Percentiles rank a stretch among this genome's conserved stretches.
phyloP scores from a whole-genome alignment of 2,329 filamentous ascomycete species.

The Didymella keratinophila region DNA sequence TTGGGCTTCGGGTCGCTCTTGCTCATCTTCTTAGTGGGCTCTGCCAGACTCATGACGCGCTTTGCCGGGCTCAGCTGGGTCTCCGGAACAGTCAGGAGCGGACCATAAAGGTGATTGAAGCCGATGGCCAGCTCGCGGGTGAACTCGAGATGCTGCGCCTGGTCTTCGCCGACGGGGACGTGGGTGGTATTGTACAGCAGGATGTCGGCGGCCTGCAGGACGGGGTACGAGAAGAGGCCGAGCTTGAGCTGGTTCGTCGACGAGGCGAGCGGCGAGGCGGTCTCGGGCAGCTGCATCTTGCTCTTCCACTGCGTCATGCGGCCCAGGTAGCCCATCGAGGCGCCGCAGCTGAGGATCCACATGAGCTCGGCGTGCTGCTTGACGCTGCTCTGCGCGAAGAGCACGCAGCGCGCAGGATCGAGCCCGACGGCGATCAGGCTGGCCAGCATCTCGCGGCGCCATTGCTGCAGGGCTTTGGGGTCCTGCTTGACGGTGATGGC shows the following conservation, averaged over 20 bases:
- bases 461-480: conserved; percentile 65
- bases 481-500: conserved; percentile 81
- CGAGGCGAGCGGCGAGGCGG: conserved; percentile 60
- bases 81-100: conserved; percentile 34
- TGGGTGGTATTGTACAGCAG: conserved; percentile 86
- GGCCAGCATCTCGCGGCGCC: conserved; percentile 78
- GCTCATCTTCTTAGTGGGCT: conserved; percentile 88
- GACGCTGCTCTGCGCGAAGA: conserved; percentile 85
- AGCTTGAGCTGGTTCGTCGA: conserved; percentile 74
- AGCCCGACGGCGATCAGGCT: conserved; percentile 84
- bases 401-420: conserved; percentile 74
- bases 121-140: conserved; percentile 83
- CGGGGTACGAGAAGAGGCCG: conserved; percentile 93
- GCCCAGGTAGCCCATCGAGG: conserved; percentile 90
- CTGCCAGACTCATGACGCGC: conserved; percentile 86
- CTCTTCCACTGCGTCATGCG: conserved; percentile 99
- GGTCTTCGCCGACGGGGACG: conserved; percentile 96
- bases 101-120: conserved; percentile 81
- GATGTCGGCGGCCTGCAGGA: conserved; percentile 94
- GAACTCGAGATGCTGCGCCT: conserved; percentile 93
- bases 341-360: conserved; percentile 94
- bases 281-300: conserved; percentile 72
- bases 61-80: conserved; percentile 66
- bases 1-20: conserved; percentile 78
- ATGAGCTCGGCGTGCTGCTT: conserved; percentile 86